Evolutionary conservation across 208 protist genomes (phyloP).

Genomic region (Trypanosomatidae sp.): DNA sequence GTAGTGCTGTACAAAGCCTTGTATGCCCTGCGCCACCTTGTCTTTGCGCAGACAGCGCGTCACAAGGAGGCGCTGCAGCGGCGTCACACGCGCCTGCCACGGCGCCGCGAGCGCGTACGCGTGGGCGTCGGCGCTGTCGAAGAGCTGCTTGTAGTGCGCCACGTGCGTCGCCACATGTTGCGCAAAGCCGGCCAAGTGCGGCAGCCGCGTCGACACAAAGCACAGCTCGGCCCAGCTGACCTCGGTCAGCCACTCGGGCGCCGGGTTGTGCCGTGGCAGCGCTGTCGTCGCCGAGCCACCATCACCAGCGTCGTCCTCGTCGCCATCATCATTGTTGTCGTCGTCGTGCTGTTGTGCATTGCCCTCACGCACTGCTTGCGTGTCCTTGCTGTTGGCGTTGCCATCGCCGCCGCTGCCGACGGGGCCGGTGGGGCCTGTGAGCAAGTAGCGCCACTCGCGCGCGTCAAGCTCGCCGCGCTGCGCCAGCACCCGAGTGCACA

Average conservation of each 20-base stretch:
- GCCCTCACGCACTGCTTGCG: too few relatives aligned
- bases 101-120: slow-evolving; percentile 60
- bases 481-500: slow-evolving; percentile 86
- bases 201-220: slow-evolving; percentile 68
- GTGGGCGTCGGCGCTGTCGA: slow-evolving; percentile 85
- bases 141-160: slow-evolving; percentile 83
- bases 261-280: slow-evolving; percentile 68
- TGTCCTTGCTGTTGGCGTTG: too few relatives aligned
- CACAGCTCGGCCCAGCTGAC: slow-evolving; percentile 89
- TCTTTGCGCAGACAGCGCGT: slow-evolving; percentile 93
- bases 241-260: slow-evolving; percentile 88
- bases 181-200: slow-evolving; percentile 68
- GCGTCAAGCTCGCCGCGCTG: slow-evolving; percentile 65
- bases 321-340: too few relatives aligned
- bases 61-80: slow-evolving; percentile 91
- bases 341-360: too few relatives aligned
- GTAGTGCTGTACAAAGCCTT: slow-evolving; percentile 86
- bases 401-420: too few relatives aligned
- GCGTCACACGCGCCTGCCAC: slow-evolving; percentile 68
- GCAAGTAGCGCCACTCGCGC: slow-evolving; percentile 86
- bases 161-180: slow-evolving; percentile 71
- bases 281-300: too few relatives aligned
- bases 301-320: too few relatives aligned
- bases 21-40: slow-evolving; percentile 91
- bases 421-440: slow-evolving; percentile 73